A percentile compares a stretch with the other conserved stretches of the same genome.
Conservation (phyloP, 108 stramenopile species). For the Cyclotella baltica region DNA sequence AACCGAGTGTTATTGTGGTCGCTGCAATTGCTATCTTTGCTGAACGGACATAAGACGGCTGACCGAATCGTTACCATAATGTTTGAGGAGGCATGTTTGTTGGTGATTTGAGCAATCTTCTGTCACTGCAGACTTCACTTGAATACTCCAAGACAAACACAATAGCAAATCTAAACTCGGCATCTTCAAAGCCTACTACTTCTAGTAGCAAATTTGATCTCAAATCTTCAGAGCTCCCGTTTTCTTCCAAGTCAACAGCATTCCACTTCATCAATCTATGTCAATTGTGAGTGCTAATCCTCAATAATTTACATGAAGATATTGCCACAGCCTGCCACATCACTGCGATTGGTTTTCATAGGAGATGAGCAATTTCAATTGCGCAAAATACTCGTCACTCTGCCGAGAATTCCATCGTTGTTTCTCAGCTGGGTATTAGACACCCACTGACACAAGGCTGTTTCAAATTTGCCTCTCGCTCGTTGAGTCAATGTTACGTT, state of each 20-base stretch:
- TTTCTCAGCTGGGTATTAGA: neutral
- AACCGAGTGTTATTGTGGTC: neutral
- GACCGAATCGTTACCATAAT: neutral
- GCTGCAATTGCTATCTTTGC: neutral
- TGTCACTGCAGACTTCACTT: neutral
- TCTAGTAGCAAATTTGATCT: neutral
- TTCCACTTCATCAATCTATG: constrained; percentile 18
- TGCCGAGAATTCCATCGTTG: neutral
- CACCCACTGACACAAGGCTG: constrained; percentile 5
- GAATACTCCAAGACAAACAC: constrained; percentile 15
- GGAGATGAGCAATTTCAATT: neutral
- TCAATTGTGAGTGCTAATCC: constrained; percentile 23
- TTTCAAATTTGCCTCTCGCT: constrained; percentile 9
- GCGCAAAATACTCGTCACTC: constrained; percentile 3
- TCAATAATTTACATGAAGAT: neutral
- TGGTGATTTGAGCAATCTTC: constrained; percentile 1
- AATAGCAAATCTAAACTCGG: neutral
- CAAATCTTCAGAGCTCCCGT: neutral
- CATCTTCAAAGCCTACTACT: neutral
- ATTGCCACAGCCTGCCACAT: too few relatives aligned
- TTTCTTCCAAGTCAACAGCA: constrained; percentile 2
- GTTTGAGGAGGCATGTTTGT: neutral
- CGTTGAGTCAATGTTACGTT: too few relatives aligned
- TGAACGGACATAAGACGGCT: constrained; percentile 4
- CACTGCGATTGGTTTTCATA: neutral